These are phyloP conservation scores for Claviceps sp. DNA, from an alignment of 2,329 filamentous ascomycete genomes.

Conservation along the genomic window DNA sequence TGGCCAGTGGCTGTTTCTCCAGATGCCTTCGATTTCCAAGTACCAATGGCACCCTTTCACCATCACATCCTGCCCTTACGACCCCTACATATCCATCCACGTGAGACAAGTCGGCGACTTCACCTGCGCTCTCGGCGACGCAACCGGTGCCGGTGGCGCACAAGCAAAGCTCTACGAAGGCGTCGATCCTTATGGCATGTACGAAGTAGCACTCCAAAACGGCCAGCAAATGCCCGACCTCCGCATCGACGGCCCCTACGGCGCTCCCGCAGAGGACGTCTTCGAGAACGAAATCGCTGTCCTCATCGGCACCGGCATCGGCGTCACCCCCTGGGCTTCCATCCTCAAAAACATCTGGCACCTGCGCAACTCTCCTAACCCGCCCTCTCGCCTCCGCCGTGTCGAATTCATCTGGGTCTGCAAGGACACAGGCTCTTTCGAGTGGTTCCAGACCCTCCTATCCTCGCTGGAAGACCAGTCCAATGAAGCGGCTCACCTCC, in stretches of 20 bases:
- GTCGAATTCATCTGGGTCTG: constrained; percentile 99
- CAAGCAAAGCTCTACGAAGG: constrained; percentile 84
- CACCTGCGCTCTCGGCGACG: constrained; percentile 83
- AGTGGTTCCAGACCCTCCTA: constrained; percentile 95
- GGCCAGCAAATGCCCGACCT: constrained; percentile 84
- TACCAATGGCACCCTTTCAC: constrained; percentile 99
- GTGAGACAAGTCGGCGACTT: constrained; percentile 96
- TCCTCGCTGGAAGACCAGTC: constrained; percentile 84
- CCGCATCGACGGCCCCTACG: constrained; percentile 89
- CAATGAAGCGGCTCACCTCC: constrained; percentile 50
- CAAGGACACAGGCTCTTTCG: constrained; percentile 88
- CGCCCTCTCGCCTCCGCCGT: constrained; percentile 74
- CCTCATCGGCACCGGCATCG: constrained; percentile 75
- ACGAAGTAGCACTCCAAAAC: constrained; percentile 89
- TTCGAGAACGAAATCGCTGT: constrained; percentile 87
- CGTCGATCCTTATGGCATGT: constrained; percentile 90
- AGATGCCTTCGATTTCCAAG: constrained; percentile 75
- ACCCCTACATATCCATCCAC: constrained; percentile 88
- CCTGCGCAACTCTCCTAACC: constrained; percentile 77
- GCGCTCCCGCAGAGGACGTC: constrained; percentile 92
- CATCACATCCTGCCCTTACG: constrained; percentile 94
- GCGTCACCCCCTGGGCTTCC: constrained; percentile 74
- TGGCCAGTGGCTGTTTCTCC: constrained; percentile 94
- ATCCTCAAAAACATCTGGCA: constrained; percentile 99
- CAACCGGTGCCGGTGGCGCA: constrained; percentile 77